Evolutionary conservation across 2,329 filamentous ascomycete genomes (phyloP).

Genomic region (Alternaria ethzedia): DNA sequence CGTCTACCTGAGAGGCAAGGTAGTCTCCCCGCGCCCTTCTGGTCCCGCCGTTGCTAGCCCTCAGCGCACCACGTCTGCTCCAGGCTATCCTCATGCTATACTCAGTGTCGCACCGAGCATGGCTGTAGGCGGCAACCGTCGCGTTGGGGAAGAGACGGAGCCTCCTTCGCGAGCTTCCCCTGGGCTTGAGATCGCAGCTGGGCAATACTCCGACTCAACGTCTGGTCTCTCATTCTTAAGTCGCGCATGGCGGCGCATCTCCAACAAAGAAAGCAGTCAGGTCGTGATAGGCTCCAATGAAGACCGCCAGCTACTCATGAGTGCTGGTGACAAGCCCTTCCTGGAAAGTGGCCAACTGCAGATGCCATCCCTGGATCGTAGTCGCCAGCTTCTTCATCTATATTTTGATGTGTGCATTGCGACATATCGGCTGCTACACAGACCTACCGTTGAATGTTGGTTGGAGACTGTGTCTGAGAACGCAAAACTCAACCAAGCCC

Average conservation of each 20-base stretch:
- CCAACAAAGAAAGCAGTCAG: slow-evolving; percentile 61
- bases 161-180: slow-evolving; percentile 48
- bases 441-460: slow-evolving; percentile 60
- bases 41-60: neutral
- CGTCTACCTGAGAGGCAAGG: slow-evolving; percentile 32
- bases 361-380: slow-evolving; percentile 18
- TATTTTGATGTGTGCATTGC: slow-evolving; percentile 67
- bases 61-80: neutral
- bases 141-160: slow-evolving; percentile 4
- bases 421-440: slow-evolving; percentile 63
- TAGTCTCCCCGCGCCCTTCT: slow-evolving; percentile 24
- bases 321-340: slow-evolving; percentile 61
- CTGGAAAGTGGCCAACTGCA: slow-evolving; percentile 41
- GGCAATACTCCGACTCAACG: slow-evolving; percentile 63
- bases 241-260: slow-evolving; percentile 70
- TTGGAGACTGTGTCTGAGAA: slow-evolving; percentile 25
- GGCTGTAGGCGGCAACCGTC: neutral
- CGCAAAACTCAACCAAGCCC: slow-evolving; percentile 25
- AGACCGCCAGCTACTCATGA: slow-evolving; percentile 55
- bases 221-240: slow-evolving; percentile 64
- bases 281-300: slow-evolving; percentile 16
- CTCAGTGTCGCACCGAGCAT: neutral
- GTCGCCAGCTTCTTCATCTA: slow-evolving; percentile 51
- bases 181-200: slow-evolving; percentile 58
- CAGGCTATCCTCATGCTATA: slow-evolving; percentile 1